Base-by-base conservation (phyloP, 73 alveolate genomes). In the Uronychia binucleata region DNA sequence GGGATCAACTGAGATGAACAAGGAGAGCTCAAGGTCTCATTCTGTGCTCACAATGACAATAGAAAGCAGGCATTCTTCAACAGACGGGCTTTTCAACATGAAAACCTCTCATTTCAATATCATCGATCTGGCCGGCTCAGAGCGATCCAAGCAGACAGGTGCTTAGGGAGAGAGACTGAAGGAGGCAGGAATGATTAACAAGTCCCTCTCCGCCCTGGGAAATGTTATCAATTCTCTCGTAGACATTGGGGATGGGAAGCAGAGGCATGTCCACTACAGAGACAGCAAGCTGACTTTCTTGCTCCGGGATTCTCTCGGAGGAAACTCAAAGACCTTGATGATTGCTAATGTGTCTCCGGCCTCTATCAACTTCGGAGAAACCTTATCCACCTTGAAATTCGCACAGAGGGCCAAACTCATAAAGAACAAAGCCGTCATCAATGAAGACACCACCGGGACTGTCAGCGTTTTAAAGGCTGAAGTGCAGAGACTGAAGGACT, bases 71-170 rank as follows among this genome's bases (percentile, higher is more conserved):
- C 32, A 81, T 31, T 46, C 67, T 46, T 11, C 67, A 5, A 59
- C 74, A 30, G 84, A 77, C 26, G 84, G 84, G 14, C 75, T 77
- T 0, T 77, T 34, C 33, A 77, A 77, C 75, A 77, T 33, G 30
- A 81, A 67, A 34, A 60, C 77, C 60, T 80, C 96, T 28, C 93
- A 92, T 86, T 94, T 97, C 82, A 93, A 97, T 80, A 88, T 97
- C 80, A 96, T 97, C 57, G 99, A 97, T 86, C 85, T 97, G 30
- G 99, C 99, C 13, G 99, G 99, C 28, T 89, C 97, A 26, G 99
- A 97, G 82, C 90, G 98, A 19, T 94, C 94, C 78, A 92, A 96
- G 89, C 67, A 91, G 33, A 83, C 97, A 32, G 96, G 92, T 26
- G 94, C 98, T 27, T 86, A 82, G 27, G 99, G 98, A 0, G 98